phyloP scores from a whole-genome alignment of 1,284 basidiomycete species.

The Paramarasmius palmivorus region DNA sequence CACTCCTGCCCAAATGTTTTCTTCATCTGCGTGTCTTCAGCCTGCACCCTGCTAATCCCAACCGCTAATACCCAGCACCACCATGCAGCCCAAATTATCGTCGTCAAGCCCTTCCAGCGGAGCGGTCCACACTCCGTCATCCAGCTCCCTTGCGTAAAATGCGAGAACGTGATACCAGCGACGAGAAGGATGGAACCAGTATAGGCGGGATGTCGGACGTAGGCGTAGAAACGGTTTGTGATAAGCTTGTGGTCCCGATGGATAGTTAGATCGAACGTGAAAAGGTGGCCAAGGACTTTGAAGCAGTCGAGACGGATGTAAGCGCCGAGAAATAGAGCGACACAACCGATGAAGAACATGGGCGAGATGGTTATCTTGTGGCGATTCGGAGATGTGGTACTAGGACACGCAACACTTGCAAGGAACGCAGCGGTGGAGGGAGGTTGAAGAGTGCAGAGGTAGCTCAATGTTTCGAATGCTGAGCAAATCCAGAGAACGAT shows the following conservation, averaged over 20 bases:
- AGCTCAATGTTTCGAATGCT: conserved; percentile 48
- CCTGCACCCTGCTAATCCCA: conserved; percentile 47
- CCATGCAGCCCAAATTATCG: conserved; percentile 34
- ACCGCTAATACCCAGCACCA: conserved; percentile 54
- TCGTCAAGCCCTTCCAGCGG: background rate
- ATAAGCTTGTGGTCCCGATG: conserved; percentile 17
- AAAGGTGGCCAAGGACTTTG: conserved; percentile 16
- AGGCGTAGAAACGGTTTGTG: conserved; percentile 16
- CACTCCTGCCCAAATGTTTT: conserved; percentile 51
- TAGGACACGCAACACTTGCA: conserved; percentile 35
- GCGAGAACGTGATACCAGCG: conserved; percentile 15
- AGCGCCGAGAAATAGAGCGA: conserved; percentile 47
- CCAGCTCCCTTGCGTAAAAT: conserved; percentile 53
- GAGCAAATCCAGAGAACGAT: conserved; percentile 51
- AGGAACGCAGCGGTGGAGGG: conserved; percentile 29
- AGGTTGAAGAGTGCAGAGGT: conserved; percentile 36
- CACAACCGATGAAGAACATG: conserved; percentile 49
- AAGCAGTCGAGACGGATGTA: conserved; percentile 40
- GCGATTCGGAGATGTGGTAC: too few species aligned
- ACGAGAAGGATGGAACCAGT: conserved; percentile 19
- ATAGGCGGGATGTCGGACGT: conserved; percentile 19
- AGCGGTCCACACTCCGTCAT: conserved; percentile 49
- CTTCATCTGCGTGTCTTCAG: conserved; percentile 54
- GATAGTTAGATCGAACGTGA: conserved; percentile 20
- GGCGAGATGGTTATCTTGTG: too few species aligned